phyloP scores from a whole-genome alignment of 2,329 filamentous ascomycete genomes.

The Neonectria ditissima region DNA sequence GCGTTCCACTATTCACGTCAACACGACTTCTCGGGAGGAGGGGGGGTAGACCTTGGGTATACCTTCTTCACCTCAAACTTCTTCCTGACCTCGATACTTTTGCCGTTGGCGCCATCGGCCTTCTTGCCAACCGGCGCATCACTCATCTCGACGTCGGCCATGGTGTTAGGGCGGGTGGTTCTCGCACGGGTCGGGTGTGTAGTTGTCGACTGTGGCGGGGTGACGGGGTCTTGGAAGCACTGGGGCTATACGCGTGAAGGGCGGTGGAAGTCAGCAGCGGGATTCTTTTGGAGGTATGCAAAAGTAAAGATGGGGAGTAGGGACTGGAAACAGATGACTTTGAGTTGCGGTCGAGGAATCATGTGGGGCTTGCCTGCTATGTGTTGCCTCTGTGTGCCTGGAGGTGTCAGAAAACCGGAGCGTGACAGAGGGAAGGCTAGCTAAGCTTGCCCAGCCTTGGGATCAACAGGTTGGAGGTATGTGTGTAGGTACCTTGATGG shows the following conservation, averaged over 20 bases:
- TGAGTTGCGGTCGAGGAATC: constrained; percentile 21
- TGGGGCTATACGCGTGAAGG: not conserved
- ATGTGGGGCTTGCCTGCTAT: constrained; percentile 24
- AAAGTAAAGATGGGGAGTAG: not conserved
- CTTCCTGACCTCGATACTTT: constrained; percentile 80
- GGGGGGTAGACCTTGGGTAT: constrained; percentile 36
- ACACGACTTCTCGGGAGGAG: not conserved
- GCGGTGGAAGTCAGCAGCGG: constrained; percentile 13
- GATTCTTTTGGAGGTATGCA: not conserved
- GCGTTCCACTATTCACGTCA: constrained; percentile 85
- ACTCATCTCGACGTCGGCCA: constrained; percentile 98
- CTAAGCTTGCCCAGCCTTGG: not conserved
- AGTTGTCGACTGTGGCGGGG: not conserved
- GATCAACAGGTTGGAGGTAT: not conserved
- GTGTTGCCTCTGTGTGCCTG: constrained; percentile 17
- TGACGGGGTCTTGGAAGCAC: not conserved
- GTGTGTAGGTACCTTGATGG: constrained; percentile 2
- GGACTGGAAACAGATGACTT: constrained; percentile 1
- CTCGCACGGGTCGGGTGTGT: constrained; percentile 3
- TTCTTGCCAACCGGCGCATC: constrained; percentile 78
- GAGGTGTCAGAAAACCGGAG: constrained; percentile 20
- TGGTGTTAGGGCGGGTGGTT: constrained; percentile 52
- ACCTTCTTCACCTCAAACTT: constrained; percentile 99
- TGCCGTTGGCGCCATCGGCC: constrained; percentile 60
- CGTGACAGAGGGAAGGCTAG: constrained; percentile 12